phyloP scores from a whole-genome alignment of 495 filamentous ascomycete genomes.

The Articulospora tetracladia region DNA sequence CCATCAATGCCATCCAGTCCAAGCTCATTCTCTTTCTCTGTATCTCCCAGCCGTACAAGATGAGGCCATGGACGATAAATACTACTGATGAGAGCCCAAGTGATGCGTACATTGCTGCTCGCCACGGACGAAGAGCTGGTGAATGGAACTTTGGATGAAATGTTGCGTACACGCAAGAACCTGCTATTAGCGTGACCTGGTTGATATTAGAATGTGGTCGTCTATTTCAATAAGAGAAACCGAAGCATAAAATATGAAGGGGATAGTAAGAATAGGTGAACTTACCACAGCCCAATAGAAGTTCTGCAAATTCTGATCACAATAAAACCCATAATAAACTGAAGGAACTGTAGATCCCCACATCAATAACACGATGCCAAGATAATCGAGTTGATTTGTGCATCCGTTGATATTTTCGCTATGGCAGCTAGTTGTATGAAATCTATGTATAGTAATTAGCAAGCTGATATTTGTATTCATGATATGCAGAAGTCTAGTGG shows the following conservation, averaged over 20 bases:
- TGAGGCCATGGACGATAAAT: slow-evolving; percentile 40
- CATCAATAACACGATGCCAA: slow-evolving; percentile 51
- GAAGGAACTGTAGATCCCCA: slow-evolving; percentile 48
- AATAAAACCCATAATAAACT: slow-evolving; percentile 49
- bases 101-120: slow-evolving; percentile 81
- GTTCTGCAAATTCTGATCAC: slow-evolving; percentile 29
- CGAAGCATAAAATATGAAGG: no score
- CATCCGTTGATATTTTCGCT: slow-evolving; percentile 32
- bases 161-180: neutral
- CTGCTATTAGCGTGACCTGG: slow-evolving; percentile 15
- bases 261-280: no score
- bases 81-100: slow-evolving; percentile 80
- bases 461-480: no score
- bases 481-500: no score
- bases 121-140: slow-evolving; percentile 40
- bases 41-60: slow-evolving; percentile 58
- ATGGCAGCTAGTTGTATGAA: slow-evolving; percentile 47
- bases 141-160: neutral
- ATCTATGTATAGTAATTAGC: slow-evolving; percentile 13
- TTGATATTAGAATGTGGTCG: no score
- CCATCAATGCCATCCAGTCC: slow-evolving; percentile 69
- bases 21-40: slow-evolving; percentile 75
- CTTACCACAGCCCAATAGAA: slow-evolving; percentile 32
- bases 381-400: slow-evolving; percentile 44
- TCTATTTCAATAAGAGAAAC: no score